phyloP scores from a whole-genome alignment of 208 protist species.

The Blechomonas ayalai region DNA sequence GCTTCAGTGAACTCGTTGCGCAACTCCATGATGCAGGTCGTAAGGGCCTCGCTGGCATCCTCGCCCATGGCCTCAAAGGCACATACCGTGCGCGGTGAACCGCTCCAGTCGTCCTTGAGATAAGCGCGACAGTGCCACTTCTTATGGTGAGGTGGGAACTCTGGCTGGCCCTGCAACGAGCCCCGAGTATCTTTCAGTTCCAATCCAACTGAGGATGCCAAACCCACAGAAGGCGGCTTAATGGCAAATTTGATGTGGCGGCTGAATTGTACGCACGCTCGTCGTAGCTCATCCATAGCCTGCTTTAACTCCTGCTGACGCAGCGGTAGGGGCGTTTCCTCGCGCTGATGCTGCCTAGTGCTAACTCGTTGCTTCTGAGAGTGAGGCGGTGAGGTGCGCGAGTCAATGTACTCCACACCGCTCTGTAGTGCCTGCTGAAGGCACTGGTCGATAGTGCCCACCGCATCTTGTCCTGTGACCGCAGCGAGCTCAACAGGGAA shows the following conservation, averaged over 20 bases:
- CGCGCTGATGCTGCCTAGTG: background rate
- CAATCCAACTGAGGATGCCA: no score
- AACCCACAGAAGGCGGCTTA: constrained; percentile 24
- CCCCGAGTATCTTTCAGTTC: no score
- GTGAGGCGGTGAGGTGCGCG: background rate
- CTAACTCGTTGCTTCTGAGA: constrained; percentile 2
- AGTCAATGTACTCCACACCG: constrained; percentile 65
- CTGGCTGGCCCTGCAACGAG: no score
- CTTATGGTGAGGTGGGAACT: no score
- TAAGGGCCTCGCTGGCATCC: constrained; percentile 51
- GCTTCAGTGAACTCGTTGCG: constrained; percentile 39
- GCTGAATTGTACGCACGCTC: constrained; percentile 67
- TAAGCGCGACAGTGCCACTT: constrained; percentile 76
- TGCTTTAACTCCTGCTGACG: constrained; percentile 70
- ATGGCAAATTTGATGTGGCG: constrained; percentile 77
- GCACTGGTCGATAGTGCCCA: constrained; percentile 44
- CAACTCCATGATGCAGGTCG: constrained; percentile 46
- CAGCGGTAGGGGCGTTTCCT: constrained; percentile 9
- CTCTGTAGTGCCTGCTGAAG: constrained; percentile 68
- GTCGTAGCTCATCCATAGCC: constrained; percentile 61
- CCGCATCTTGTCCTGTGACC: constrained; percentile 25
- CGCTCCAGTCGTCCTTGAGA: constrained; percentile 77
- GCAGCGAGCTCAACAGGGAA: constrained; percentile 80
- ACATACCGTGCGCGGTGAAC: constrained; percentile 32
- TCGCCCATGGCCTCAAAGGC: constrained; percentile 31